These are phyloP conservation scores for Cryptococcus wingfieldii DNA, from an alignment of 1,284 basidiomycete species.

Conservation along the genomic window DNA sequence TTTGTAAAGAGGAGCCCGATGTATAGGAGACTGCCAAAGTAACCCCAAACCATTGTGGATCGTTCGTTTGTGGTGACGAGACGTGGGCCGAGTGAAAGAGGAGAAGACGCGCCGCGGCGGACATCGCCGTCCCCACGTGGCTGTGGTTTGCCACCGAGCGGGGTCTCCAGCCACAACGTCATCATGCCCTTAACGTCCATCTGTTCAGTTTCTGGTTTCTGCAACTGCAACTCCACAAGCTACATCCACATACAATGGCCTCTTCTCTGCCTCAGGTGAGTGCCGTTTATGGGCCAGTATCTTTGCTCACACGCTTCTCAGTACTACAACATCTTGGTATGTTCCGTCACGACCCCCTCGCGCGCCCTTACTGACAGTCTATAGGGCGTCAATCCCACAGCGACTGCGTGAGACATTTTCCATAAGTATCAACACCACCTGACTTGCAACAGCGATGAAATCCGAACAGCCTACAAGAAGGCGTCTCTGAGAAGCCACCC, in stretches of 20 bases:
- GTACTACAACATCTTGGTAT: constrained; percentile 44
- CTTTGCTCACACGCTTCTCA: constrained; percentile 7
- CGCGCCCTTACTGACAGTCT: background rate
- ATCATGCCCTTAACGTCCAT: too few species aligned
- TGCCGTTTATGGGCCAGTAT: background rate
- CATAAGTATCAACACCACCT: background rate
- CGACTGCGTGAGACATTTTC: constrained; percentile 32
- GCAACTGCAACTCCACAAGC: too few species aligned
- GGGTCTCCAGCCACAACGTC: too few species aligned
- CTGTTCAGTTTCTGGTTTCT: too few species aligned
- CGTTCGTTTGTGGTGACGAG: too few species aligned
- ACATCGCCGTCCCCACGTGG: too few species aligned
- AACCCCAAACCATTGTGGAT: constrained; percentile 30
- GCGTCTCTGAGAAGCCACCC: constrained; percentile 70
- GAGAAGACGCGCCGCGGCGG: too few species aligned
- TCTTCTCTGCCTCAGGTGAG: constrained; percentile 28
- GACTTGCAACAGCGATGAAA: constrained; percentile 29
- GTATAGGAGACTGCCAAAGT: constrained; percentile 49
- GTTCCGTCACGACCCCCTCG: background rate
- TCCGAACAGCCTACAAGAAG: constrained; percentile 47
- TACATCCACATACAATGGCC: constrained; percentile 9
- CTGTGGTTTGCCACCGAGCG: too few species aligned
- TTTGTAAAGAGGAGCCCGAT: constrained; percentile 74
- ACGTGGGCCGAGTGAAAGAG: too few species aligned
- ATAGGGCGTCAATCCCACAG: constrained; percentile 35